Evolutionary conservation across 2,329 filamentous ascomycete species (phyloP).

Genomic region (Xylariaceae sp.): DNA sequence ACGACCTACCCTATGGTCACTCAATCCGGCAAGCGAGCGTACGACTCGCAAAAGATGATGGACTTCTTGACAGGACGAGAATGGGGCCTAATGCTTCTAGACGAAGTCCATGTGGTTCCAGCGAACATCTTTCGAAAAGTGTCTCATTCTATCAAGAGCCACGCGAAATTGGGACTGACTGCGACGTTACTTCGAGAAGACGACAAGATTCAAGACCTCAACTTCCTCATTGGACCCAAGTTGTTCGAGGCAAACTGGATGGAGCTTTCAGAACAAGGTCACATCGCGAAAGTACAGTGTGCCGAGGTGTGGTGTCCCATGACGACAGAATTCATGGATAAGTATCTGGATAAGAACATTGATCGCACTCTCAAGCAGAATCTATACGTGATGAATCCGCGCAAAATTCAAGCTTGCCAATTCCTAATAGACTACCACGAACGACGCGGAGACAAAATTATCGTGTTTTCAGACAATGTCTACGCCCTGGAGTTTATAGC

Average conservation of each 20-base stretch:
- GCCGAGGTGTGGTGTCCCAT: slow-evolving; percentile 99
- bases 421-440: slow-evolving; percentile 99
- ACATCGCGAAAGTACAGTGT: slow-evolving; percentile 96
- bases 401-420: slow-evolving; percentile 96
- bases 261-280: slow-evolving; percentile 94
- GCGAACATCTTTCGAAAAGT: slow-evolving; percentile 96
- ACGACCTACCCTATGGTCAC: slow-evolving; percentile 99
- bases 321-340: slow-evolving; percentile 97
- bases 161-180: slow-evolving; percentile 93
- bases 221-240: slow-evolving; percentile 97
- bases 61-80: slow-evolving; percentile 86
- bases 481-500: slow-evolving; percentile 90
- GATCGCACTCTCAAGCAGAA: slow-evolving; percentile 47
- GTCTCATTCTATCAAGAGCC: slow-evolving; percentile 89
- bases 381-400: slow-evolving; percentile 96
- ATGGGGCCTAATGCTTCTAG: slow-evolving; percentile 96
- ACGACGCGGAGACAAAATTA: slow-evolving; percentile 92
- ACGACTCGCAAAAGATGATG: slow-evolving; percentile 98
- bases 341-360: slow-evolving; percentile 76
- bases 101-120: slow-evolving; percentile 97
- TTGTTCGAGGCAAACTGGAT: slow-evolving; percentile 99
- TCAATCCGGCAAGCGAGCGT: slow-evolving; percentile 82
- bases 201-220: slow-evolving; percentile 96
- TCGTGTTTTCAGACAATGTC: slow-evolving; percentile 97
- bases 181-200: slow-evolving; percentile 95